Evolutionary conservation across 495 filamentous ascomycete species (phyloP).

Genomic region (Neurospora sp.): DNA sequence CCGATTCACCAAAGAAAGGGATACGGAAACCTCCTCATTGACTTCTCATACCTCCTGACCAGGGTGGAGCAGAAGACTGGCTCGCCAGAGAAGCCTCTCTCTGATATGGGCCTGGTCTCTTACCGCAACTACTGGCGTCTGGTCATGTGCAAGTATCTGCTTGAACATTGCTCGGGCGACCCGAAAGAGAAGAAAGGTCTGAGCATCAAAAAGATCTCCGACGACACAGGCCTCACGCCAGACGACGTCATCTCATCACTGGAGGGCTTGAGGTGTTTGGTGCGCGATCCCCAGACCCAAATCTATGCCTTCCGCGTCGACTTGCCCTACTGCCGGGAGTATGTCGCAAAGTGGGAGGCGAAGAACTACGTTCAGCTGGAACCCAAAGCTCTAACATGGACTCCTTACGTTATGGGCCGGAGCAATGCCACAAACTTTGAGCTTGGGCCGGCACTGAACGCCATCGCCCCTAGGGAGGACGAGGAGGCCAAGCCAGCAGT

Average conservation of each 20-base stretch:
- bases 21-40: conserved; percentile 91
- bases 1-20: conserved; percentile 96
- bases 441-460: conserved; percentile 68
- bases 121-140: conserved; percentile 96
- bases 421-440: conserved; percentile 78
- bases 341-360: conserved; percentile 74
- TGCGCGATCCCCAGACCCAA: conserved; percentile 80
- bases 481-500: conserved; percentile 42
- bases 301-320: conserved; percentile 84
- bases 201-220: conserved; percentile 72
- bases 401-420: conserved; percentile 93
- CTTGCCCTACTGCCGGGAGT: conserved; percentile 67
- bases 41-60: conserved; percentile 95
- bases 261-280: conserved; percentile 77
- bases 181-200: conserved; percentile 49
- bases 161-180: conserved; percentile 34
- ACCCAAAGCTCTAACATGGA: conserved; percentile 77
- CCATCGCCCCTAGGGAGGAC: conserved; percentile 77
- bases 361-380: conserved; percentile 84
- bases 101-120: conserved; percentile 93
- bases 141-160: conserved; percentile 66
- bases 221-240: conserved; percentile 87
- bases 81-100: conserved; percentile 93
- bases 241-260: conserved; percentile 92
- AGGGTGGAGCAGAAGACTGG: conserved; percentile 89